These are phyloP conservation scores for Diaporthe velutina DNA, from an alignment of 2,329 filamentous ascomycete species.

Conservation along the genomic window DNA sequence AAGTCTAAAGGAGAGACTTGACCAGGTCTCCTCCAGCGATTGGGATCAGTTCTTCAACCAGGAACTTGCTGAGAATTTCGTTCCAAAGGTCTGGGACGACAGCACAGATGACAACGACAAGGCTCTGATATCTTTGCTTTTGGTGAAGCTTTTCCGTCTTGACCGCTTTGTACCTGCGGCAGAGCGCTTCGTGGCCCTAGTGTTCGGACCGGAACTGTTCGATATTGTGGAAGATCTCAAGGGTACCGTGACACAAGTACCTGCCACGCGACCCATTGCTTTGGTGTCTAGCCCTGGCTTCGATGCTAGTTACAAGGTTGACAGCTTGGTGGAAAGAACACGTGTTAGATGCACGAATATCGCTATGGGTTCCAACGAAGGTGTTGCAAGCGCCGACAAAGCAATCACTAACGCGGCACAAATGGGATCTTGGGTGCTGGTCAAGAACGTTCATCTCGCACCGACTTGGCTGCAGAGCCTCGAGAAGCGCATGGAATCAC, in stretches of 20 bases:
- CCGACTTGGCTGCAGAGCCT: slow-evolving; percentile 97
- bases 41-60: slow-evolving; percentile 89
- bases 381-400: slow-evolving; percentile 91
- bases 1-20: slow-evolving; percentile 79
- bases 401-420: slow-evolving; percentile 94
- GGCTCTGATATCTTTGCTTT: slow-evolving; percentile 83
- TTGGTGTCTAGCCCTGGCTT: slow-evolving; percentile 96
- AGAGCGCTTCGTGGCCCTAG: slow-evolving; percentile 87
- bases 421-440: slow-evolving; percentile 92
- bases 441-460: slow-evolving; percentile 98
- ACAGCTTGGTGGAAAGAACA: slow-evolving; percentile 89
- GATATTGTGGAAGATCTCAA: slow-evolving; percentile 89
- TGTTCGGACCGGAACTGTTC: slow-evolving; percentile 87
- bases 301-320: slow-evolving; percentile 99
- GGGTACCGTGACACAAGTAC: slow-evolving; percentile 86
- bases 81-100: slow-evolving; percentile 82
- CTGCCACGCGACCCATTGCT: slow-evolving; percentile 86
- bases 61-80: slow-evolving; percentile 86
- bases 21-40: slow-evolving; percentile 69
- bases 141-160: slow-evolving; percentile 95
- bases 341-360: slow-evolving; percentile 92
- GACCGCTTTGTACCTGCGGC: slow-evolving; percentile 95
- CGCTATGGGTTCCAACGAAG: slow-evolving; percentile 98
- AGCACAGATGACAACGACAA: slow-evolving; percentile 76
- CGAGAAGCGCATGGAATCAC: slow-evolving; percentile 94